Evolutionary conservation across 1,139 yeast genomes (phyloP).

Genomic region (Taphrina communis): DNA sequence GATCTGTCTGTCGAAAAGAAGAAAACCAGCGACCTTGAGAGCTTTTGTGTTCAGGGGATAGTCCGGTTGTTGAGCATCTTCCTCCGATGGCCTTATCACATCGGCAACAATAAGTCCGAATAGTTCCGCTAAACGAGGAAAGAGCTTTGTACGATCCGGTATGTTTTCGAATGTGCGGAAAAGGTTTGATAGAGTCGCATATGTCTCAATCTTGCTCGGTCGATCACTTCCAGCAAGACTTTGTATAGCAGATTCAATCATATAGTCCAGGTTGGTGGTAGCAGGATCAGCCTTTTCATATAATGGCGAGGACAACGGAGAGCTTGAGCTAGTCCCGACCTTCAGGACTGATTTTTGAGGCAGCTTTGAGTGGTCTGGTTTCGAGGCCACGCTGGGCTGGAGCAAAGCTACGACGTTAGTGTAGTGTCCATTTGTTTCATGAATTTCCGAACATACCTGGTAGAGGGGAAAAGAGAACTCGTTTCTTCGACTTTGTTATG

Average conservation of each 20-base stretch:
- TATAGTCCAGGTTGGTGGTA: not conserved
- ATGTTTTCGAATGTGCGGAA: conserved; percentile 33
- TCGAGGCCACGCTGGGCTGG: conserved; percentile 19
- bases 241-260: conserved; percentile 22
- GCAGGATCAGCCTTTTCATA: conserved; percentile 23
- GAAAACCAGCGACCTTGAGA: conserved; percentile 44
- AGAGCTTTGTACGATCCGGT: conserved; percentile 26
- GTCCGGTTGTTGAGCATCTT: conserved; percentile 31
- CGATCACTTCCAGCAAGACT: conserved; percentile 29
- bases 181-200: conserved; percentile 28
- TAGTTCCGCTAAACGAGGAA: conserved; percentile 37
- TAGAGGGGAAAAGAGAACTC: conserved; percentile 40
- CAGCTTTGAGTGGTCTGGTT: conserved; percentile 20
- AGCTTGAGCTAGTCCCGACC: conserved; percentile 10
- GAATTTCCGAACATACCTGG: conserved; percentile 4
- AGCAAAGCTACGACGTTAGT: conserved; percentile 4
- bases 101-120: conserved; percentile 44
- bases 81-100: conserved; percentile 40
- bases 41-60: conserved; percentile 36
- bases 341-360: conserved; percentile 38
- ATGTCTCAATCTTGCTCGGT: conserved; percentile 36
- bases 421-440: not conserved
- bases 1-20: conserved; percentile 42
- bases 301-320: conserved; percentile 22
- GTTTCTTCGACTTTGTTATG: conserved; percentile 4